phyloP scores from a whole-genome alignment of 225 moss, liverwort and hornwort genomes.

The Physcomitrium patens region DNA sequence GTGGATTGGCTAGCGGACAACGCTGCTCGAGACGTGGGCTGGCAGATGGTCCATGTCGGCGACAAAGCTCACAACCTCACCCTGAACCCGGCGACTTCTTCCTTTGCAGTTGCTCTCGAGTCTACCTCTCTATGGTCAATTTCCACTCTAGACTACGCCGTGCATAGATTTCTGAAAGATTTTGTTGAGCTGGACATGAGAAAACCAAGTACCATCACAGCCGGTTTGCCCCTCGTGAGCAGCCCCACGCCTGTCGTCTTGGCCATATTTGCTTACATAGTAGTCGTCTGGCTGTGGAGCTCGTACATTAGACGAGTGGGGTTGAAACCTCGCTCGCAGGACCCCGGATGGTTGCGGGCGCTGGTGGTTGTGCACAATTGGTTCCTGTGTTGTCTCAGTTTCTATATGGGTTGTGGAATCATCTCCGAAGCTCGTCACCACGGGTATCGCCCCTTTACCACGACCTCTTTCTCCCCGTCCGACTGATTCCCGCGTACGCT shows the following conservation, averaged over 20 bases:
- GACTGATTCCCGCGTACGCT: no score
- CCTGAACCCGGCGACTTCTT: neutral
- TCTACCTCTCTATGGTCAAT: constrained; percentile 7
- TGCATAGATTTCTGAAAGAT: constrained; percentile 44
- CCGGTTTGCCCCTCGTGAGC: constrained; percentile 57
- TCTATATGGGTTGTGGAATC: constrained; percentile 72
- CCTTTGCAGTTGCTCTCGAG: neutral
- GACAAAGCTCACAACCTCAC: constrained; percentile 31
- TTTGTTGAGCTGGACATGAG: constrained; percentile 65
- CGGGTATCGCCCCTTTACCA: constrained; percentile 34
- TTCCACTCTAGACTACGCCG: constrained; percentile 28
- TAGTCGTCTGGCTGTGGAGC: constrained; percentile 75
- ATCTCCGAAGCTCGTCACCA: constrained; percentile 60
- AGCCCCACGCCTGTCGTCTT: constrained; percentile 66
- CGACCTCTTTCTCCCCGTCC: no score
- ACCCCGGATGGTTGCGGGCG: constrained; percentile 67
- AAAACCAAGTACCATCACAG: constrained; percentile 66
- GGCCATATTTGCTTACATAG: constrained; percentile 57
- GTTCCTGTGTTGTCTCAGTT: constrained; percentile 75
- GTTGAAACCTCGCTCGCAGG: constrained; percentile 55
- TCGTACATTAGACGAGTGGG: constrained; percentile 60
- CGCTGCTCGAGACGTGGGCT: constrained; percentile 29
- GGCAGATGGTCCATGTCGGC: constrained; percentile 39
- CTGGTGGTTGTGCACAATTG: constrained; percentile 72
- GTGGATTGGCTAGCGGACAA: constrained; percentile 42